Evolutionary conservation across 257 asterid genomes (phyloP).

Genomic region (Capsicum rhomboideum): DNA sequence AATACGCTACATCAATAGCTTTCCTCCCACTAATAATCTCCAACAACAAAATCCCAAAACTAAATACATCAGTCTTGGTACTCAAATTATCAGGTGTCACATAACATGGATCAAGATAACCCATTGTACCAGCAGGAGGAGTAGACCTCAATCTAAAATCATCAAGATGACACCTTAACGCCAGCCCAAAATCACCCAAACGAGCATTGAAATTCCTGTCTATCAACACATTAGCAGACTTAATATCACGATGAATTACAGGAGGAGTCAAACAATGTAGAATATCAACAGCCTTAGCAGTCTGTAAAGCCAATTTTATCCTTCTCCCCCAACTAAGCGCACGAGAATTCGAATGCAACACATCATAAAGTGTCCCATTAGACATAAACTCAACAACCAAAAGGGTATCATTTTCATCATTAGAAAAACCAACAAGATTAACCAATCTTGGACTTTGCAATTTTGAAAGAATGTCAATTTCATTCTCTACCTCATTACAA

Average conservation of each 20-base stretch:
- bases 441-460: conserved; percentile 62
- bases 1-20: conserved; percentile 68
- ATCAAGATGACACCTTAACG: conserved; percentile 57
- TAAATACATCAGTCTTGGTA: conserved; percentile 69
- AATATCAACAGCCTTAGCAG: conserved; percentile 58
- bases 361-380: conserved; percentile 76
- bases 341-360: conserved; percentile 47
- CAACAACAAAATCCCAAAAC: conserved; percentile 69
- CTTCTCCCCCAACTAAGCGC: conserved; percentile 75
- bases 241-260: conserved; percentile 75
- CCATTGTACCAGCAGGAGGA: conserved; percentile 95
- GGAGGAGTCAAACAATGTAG: conserved; percentile 60
- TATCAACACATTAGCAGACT: conserved; percentile 72
- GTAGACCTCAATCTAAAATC: conserved; percentile 58
- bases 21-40: conserved; percentile 90
- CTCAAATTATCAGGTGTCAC: conserved; percentile 76
- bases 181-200: conserved; percentile 81
- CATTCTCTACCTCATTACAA: conserved; percentile 66
- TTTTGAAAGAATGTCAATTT: conserved; percentile 57
- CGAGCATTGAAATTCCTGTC: conserved; percentile 67
- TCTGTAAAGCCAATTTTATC: conserved; percentile 59
- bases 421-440: conserved; percentile 67
- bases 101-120: conserved; percentile 82
- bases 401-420: conserved; percentile 38
- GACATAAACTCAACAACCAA: conserved; percentile 85